These are phyloP conservation scores for Asterella californica DNA, from an alignment of 225 moss, liverwort and hornwort species.

Conservation along the genomic window DNA sequence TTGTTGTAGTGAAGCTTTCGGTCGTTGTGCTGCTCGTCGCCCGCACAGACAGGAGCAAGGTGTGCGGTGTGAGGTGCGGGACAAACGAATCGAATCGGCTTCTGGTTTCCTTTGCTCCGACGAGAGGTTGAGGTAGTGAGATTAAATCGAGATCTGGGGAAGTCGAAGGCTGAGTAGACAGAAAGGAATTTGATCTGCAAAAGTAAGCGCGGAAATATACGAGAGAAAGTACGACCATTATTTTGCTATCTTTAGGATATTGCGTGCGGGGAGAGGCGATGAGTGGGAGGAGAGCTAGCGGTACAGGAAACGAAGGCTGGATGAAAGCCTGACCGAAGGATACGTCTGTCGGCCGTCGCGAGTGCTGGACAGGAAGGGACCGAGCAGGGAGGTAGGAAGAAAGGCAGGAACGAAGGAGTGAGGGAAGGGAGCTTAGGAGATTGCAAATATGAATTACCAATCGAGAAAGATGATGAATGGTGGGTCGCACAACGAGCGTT, in stretches of 20 bases:
- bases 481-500: slow-evolving; percentile 45
- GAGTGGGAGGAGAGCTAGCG: neutral
- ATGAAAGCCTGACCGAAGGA: neutral
- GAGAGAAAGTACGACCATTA: neutral
- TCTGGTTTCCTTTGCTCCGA: neutral
- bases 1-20: slow-evolving; percentile 6
- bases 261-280: slow-evolving; percentile 15
- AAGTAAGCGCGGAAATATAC: neutral
- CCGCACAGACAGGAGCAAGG: neutral
- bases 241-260: neutral
- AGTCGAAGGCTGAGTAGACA: slow-evolving; percentile 1
- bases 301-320: slow-evolving; percentile 6
- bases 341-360: neutral
- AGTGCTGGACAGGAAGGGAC: neutral
- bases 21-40: slow-evolving; percentile 9
- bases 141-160: slow-evolving; percentile 19
- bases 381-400: neutral
- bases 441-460: slow-evolving; percentile 26
- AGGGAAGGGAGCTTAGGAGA: neutral
- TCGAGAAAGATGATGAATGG: slow-evolving; percentile 48
- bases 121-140: neutral
- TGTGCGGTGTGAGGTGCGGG: slow-evolving; percentile 14
- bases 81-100: slow-evolving; percentile 6
- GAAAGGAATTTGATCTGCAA: slow-evolving; percentile 3
- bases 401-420: neutral